Evolutionary conservation across 2,329 filamentous ascomycete genomes (phyloP).

Genomic region (Fusarium lyarnte): DNA sequence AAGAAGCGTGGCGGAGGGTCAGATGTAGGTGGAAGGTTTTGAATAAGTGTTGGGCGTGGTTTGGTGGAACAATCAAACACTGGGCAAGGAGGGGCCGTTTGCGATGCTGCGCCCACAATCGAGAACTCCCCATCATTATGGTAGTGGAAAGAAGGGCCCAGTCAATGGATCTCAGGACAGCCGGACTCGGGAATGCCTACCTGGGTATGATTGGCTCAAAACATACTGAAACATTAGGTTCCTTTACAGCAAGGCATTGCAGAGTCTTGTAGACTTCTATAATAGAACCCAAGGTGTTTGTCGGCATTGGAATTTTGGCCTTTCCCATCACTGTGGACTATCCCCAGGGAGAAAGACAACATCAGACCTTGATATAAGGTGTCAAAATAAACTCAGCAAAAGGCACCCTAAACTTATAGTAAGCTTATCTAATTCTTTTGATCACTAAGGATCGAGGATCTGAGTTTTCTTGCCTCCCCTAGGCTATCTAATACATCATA

Average conservation of each 20-base stretch:
- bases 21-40: conserved; percentile 26
- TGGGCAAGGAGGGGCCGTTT: conserved; percentile 33
- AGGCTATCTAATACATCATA: neutral
- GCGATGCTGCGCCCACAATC: conserved; percentile 31
- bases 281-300: neutral
- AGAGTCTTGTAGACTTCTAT: neutral
- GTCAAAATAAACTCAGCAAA: too few relatives aligned
- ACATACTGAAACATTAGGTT: neutral
- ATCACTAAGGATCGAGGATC: too few relatives aligned
- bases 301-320: neutral
- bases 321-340: neutral
- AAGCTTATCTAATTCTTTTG: too few relatives aligned
- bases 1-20: conserved; percentile 11
- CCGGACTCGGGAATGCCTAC: neutral
- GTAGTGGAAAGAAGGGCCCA: neutral
- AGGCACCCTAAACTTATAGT: too few relatives aligned
- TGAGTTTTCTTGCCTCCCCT: too few relatives aligned
- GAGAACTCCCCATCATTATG: neutral
- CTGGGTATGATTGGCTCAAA: conserved; percentile 20
- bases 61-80: conserved; percentile 21
- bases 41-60: neutral
- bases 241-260: neutral
- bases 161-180: conserved; percentile 10
- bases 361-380: too few relatives aligned
- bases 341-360: too few relatives aligned